Evolutionary conservation across 352 stramenopile species (phyloP).

Genomic region (Phytophthora boehmeriae): DNA sequence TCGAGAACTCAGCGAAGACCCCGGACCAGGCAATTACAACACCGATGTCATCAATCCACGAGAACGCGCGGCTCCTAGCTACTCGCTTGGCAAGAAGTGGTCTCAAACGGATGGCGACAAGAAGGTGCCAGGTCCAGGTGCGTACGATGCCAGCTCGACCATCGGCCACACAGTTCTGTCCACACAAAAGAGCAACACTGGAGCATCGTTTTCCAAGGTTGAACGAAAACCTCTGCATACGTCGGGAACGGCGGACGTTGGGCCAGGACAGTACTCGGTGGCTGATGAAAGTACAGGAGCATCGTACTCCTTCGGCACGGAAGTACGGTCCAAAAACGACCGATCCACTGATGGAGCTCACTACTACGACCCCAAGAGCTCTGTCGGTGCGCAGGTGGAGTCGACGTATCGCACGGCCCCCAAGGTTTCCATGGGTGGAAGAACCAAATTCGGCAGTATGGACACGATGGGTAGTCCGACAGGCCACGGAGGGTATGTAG

Average conservation of each 20-base stretch:
- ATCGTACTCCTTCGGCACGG: constrained; percentile 60
- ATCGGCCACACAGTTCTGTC: constrained; percentile 61
- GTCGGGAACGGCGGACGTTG: constrained; percentile 45
- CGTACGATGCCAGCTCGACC: constrained; percentile 50
- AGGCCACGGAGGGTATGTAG: constrained; percentile 41
- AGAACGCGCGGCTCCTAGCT: constrained; percentile 49
- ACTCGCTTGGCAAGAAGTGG: constrained; percentile 74
- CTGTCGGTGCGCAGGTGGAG: constrained; percentile 58
- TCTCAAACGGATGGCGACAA: constrained; percentile 30
- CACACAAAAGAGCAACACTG: constrained; percentile 54
- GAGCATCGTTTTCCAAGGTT: constrained; percentile 55
- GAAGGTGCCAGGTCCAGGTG: constrained; percentile 53
- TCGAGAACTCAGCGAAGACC: constrained; percentile 40
- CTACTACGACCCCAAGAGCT: constrained; percentile 53
- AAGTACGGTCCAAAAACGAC: constrained; percentile 43
- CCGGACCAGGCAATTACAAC: constrained; percentile 59
- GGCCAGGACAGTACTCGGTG: constrained; percentile 59
- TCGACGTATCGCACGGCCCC: constrained; percentile 60
- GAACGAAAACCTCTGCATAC: constrained; percentile 53
- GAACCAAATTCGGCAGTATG: constrained; percentile 65
- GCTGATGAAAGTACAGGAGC: constrained; percentile 47
- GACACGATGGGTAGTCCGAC: constrained; percentile 27
- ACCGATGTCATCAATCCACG: constrained; percentile 58
- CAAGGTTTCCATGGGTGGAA: constrained; percentile 62
- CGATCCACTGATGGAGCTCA: constrained; percentile 35